phyloP scores from a whole-genome alignment of 192 early-diverging fungal species.

The Coemansia sp. region DNA sequence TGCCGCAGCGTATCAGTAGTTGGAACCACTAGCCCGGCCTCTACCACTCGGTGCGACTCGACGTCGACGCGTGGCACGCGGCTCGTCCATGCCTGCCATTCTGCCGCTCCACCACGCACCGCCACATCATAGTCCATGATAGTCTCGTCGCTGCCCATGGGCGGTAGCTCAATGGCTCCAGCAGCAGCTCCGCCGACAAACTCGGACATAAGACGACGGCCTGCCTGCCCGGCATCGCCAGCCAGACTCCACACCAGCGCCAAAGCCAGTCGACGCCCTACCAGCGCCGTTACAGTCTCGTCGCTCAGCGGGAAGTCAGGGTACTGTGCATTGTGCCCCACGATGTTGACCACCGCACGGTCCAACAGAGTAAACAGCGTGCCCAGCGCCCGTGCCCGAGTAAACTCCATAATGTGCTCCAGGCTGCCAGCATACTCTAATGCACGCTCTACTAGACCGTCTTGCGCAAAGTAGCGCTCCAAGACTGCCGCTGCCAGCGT shows the following conservation, averaged over 20 bases:
- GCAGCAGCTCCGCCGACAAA: constrained; percentile 78
- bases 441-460: constrained; percentile 76
- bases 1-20: constrained; percentile 98
- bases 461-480: constrained; percentile 69
- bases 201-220: constrained; percentile 75
- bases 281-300: constrained; percentile 77
- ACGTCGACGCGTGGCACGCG: constrained; percentile 95
- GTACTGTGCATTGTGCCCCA: constrained; percentile 93
- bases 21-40: constrained; percentile 95
- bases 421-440: constrained; percentile 70
- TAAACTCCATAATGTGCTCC: constrained; percentile 99
- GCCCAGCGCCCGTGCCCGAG: constrained; percentile 75
- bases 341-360: constrained; percentile 78
- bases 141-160: constrained; percentile 34
- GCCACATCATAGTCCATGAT: constrained; percentile 93
- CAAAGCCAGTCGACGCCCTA: constrained; percentile 81
- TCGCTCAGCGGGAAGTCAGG: constrained; percentile 90
- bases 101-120: constrained; percentile 63
- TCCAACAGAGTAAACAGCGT: constrained; percentile 94
- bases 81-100: constrained; percentile 90
- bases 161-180: constrained; percentile 57
- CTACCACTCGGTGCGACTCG: constrained; percentile 88
- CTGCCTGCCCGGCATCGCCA: constrained; percentile 81
- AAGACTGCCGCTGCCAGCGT: constrained; percentile 74
- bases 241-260: constrained; percentile 95